phyloP scores from a whole-genome alignment of 345 rosid species.

The Aurinia saxatilis region DNA sequence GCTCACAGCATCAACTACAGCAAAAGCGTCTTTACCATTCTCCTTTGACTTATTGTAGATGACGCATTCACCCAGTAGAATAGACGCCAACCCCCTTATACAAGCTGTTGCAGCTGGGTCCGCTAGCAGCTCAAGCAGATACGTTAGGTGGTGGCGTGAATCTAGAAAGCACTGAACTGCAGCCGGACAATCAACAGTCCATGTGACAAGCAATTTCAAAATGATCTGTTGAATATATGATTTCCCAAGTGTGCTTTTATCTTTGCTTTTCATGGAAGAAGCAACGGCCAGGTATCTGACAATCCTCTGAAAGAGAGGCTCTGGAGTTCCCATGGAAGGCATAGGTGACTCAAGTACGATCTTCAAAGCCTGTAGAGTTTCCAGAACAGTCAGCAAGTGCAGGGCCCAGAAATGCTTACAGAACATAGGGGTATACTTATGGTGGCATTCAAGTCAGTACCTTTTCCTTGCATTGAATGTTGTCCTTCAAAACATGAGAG shows the following conservation, averaged over 20 bases:
- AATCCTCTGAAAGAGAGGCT: constrained; percentile 80
- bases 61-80: constrained; percentile 80
- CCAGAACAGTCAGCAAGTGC: constrained; percentile 2
- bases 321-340: constrained; percentile 75
- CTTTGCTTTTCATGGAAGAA: constrained; percentile 66
- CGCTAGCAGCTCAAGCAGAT: constrained; percentile 71
- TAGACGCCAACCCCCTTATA: constrained; percentile 70
- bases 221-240: constrained; percentile 64
- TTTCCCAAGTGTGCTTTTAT: constrained; percentile 40
- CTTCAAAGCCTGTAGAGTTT: constrained; percentile 46
- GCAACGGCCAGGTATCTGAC: constrained; percentile 88
- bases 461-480: constrained; percentile 79
- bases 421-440: neutral
- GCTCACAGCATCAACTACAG: constrained; percentile 76
- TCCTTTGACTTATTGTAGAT: constrained; percentile 68
- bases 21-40: constrained; percentile 67
- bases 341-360: constrained; percentile 72
- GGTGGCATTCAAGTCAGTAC: constrained; percentile 31
- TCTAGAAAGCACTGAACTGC: constrained; percentile 87
- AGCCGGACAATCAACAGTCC: constrained; percentile 76
- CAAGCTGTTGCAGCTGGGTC: constrained; percentile 60
- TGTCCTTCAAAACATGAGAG: constrained; percentile 78
- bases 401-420: neutral
- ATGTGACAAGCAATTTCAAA: constrained; percentile 80
- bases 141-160: constrained; percentile 79